Evolutionary conservation across 371 early-diverging fungal genomes (phyloP).

Genomic region (Phascolomyces articulosus): DNA sequence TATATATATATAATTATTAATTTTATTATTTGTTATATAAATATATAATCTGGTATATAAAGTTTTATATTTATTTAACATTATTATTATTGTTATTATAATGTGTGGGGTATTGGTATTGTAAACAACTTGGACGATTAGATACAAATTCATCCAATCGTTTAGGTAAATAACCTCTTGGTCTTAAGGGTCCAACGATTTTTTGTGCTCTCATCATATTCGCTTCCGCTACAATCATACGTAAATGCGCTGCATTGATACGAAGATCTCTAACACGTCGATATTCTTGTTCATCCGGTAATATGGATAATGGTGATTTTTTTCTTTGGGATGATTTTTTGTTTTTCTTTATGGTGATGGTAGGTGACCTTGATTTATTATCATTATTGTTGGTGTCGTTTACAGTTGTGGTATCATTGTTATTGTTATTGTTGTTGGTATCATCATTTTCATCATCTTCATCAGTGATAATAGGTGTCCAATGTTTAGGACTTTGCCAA

Average conservation of each 20-base stretch:
- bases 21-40: too few species aligned
- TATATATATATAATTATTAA: background rate
- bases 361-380: background rate
- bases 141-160: conserved; percentile 37
- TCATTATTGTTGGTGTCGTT: background rate
- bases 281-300: background rate
- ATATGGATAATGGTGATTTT: background rate
- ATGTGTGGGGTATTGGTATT: background rate
- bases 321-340: background rate
- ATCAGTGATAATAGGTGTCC: conserved; percentile 21
- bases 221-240: conserved; percentile 64
- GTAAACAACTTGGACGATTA: conserved; percentile 32
- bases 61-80: too few species aligned
- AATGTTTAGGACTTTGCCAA: conserved; percentile 32
- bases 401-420: background rate
- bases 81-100: background rate
- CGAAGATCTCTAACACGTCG: conserved; percentile 45
- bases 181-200: conserved; percentile 59
- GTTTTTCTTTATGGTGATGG: background rate
- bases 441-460: conserved; percentile 1
- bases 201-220: conserved; percentile 66
- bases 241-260: conserved; percentile 55
- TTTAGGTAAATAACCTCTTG: conserved; percentile 53
- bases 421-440: background rate
- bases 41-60: too few species aligned